Base-by-base conservation (phyloP, 148 eudicot species). In the Amaranthus palmeri region DNA sequence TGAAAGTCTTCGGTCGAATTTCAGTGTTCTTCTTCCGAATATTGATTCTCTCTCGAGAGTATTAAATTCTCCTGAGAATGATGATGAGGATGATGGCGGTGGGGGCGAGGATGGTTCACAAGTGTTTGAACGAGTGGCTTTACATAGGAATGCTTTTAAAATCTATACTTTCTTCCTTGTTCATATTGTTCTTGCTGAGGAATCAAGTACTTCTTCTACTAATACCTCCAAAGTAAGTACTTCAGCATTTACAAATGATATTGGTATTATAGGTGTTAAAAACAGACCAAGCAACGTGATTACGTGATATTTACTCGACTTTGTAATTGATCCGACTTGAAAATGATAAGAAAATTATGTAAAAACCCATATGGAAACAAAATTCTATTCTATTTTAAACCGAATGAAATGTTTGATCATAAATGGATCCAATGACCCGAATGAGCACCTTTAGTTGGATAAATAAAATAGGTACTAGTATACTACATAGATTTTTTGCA, bases 1-100 rank as follows among this genome's bases (percentile, higher is more conserved):
- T 36, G 98, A 89, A 77, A 72, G 87, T 57, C 82, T 95, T 18
- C 71, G 96, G 63, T 91, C 96, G 7, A 89, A 95, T 77, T 82
- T 95, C 79, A 91, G 96, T 61, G 97, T 95, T 73, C 83, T 93
- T 59, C 89, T 95, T 59, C 97, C 98, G 0, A 89, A 88, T 81
- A 89, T 95, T 3, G 93, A 89, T 73, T 88, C 86, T 4, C 83
- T 95, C 11, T 82, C 84, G 25, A 65, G 95, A 71, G 60, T 57
- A 69, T 67, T 88, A 8, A 18, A 68, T 57, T 77, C 79, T 18
- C 74, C 72, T 14, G 77, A 77, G 7, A 78, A 54, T 13, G 77
- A 73, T 46, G 79, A 67, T 5, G 65, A 68, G 10, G 66, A 61
- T 12, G 74, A 69, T 6, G 42, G 9, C 60, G 79, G 52, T 15